Evolutionary conservation across 352 stramenopile genomes (phyloP).

Genomic region (Phytopythium delawarense): DNA sequence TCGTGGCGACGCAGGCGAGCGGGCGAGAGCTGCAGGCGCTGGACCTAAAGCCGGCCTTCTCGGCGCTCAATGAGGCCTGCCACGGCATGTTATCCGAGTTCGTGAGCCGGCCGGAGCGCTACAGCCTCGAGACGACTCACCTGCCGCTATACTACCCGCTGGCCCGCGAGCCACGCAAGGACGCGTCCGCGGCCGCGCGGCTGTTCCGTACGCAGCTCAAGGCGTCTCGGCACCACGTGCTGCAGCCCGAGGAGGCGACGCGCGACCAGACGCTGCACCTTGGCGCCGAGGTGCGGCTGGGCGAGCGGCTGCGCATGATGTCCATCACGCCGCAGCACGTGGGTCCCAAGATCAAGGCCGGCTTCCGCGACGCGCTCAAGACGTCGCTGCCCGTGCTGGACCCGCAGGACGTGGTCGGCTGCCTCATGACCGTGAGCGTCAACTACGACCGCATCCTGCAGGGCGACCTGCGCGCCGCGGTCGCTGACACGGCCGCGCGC

Average conservation of each 20-base stretch:
- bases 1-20: constrained; percentile 60
- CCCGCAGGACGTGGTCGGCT: constrained; percentile 59
- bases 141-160: constrained; percentile 75
- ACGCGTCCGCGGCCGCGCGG: constrained; percentile 21
- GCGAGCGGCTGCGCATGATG: constrained; percentile 77
- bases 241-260: constrained; percentile 60
- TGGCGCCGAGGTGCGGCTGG: constrained; percentile 44
- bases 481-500: constrained; percentile 48
- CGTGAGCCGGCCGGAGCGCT: constrained; percentile 49
- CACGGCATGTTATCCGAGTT: constrained; percentile 73
- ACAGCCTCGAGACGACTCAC: constrained; percentile 57
- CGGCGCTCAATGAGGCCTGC: constrained; percentile 67
- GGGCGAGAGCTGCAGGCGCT: constrained; percentile 57
- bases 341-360: constrained; percentile 37
- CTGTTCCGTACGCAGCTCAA: constrained; percentile 28
- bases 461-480: constrained; percentile 40
- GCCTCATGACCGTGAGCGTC: constrained; percentile 54
- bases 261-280: constrained; percentile 50
- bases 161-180: constrained; percentile 43
- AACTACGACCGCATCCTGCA: constrained; percentile 73
- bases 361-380: constrained; percentile 50
- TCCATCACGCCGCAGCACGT: constrained; percentile 53
- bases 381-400: constrained; percentile 53
- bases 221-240: constrained; percentile 55
- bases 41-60: constrained; percentile 70